These are phyloP conservation scores for Leccinum longicurvipes DNA, from an alignment of 768 basidiomycete genomes.

Conservation along the genomic window DNA sequence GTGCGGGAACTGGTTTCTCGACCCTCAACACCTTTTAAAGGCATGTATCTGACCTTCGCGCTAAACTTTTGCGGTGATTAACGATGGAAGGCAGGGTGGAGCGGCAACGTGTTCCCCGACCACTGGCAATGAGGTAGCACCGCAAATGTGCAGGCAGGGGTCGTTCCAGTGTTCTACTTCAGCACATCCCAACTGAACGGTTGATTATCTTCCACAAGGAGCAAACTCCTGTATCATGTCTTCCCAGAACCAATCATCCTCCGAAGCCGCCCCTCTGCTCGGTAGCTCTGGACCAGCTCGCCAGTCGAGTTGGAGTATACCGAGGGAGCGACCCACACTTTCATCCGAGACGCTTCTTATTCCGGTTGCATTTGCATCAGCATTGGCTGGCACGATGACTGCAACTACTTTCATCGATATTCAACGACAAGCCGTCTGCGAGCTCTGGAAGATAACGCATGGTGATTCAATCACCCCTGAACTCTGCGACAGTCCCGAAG, in stretches of 20 bases:
- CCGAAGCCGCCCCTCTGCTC: conserved; percentile 13
- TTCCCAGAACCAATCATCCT: background rate
- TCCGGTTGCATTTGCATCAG: conserved; percentile 24
- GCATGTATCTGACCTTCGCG: background rate
- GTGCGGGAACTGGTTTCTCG: background rate
- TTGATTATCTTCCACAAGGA: background rate
- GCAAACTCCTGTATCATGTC: conserved; percentile 11
- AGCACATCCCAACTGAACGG: background rate
- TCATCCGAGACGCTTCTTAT: conserved; percentile 23
- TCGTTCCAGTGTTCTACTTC: background rate
- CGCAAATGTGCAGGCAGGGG: background rate
- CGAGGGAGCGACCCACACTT: background rate
- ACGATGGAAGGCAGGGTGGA: background rate
- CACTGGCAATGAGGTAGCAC: background rate
- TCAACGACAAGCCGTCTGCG: conserved; percentile 26
- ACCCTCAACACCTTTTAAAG: background rate
- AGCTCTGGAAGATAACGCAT: conserved; percentile 18
- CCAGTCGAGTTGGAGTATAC: background rate
- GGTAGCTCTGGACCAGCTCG: background rate
- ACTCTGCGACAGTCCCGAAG: conserved; percentile 20
- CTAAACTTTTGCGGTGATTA: background rate
- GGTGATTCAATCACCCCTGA: conserved; percentile 3
- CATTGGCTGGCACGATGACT: conserved; percentile 20
- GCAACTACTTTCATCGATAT: conserved; percentile 27
- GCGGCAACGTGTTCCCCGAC: conserved; percentile 2